Conservation (phyloP, 129 eudicot species). For the Artemisia annua region DNA sequence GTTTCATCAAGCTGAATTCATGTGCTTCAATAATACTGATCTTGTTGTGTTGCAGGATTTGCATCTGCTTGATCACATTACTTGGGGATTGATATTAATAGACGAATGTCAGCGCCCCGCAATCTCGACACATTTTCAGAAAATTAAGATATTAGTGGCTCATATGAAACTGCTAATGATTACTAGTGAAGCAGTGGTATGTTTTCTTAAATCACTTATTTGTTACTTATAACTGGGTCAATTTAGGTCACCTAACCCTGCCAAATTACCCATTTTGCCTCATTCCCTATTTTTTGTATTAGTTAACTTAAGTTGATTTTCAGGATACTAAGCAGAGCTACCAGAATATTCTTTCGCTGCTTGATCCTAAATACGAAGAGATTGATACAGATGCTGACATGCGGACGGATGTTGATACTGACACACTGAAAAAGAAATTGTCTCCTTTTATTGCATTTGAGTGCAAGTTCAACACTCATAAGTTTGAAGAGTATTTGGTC, state of each 20-base stretch:
- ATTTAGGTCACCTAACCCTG: no score
- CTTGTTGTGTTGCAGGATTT: constrained; percentile 36
- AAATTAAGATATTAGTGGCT: constrained; percentile 31
- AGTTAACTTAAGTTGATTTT: constrained; percentile 6
- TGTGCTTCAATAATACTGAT: neutral
- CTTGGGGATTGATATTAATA: constrained; percentile 44
- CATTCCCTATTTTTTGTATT: neutral
- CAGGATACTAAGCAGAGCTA: constrained; percentile 27
- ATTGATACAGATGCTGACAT: constrained; percentile 9
- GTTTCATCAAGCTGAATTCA: neutral
- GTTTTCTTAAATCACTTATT: neutral
- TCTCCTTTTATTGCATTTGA: constrained; percentile 40
- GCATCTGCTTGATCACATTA: constrained; percentile 30
- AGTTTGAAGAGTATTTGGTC: constrained; percentile 65
- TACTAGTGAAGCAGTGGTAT: constrained; percentile 34
- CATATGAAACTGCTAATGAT: constrained; percentile 43
- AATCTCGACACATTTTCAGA: constrained; percentile 19
- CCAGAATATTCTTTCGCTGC: constrained; percentile 29
- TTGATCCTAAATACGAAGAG: constrained; percentile 36
- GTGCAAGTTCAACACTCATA: constrained; percentile 25
- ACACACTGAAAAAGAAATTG: constrained; percentile 29
- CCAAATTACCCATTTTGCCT: neutral
- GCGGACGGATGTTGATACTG: neutral
- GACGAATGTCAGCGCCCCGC: constrained; percentile 44
- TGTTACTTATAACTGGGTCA: neutral